Base-by-base conservation (phyloP, 768 basidiomycete genomes). In the Trametes sanguinea region DNA sequence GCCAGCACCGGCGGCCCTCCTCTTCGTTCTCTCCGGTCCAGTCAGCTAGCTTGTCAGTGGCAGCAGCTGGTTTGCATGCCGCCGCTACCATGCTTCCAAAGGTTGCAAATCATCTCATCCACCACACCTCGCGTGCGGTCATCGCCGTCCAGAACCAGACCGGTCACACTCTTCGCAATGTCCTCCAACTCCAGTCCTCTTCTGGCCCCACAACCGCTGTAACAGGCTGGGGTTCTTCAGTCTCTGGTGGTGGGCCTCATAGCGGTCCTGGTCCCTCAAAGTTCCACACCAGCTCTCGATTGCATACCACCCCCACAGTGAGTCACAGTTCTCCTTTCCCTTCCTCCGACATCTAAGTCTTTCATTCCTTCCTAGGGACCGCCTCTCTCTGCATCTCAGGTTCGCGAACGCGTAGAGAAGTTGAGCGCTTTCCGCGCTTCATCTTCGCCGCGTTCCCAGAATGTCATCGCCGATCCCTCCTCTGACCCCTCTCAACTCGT, bases 111-210 rank as follows among this genome's bases (percentile, higher is more conserved):
- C 85, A 88, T 53, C 79, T 94, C 54, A 76, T 94, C 37, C 84
- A 92, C 63, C 86, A 87, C 65, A 89, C 89, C 0, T 82, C 87
- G 13, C 87, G 91, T 69, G 90, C 88, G 14, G 91, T 86, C 50
- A 85, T 88, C 0, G 84, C 86, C 51, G 87, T 89, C 58, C 90
- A 92, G 67, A 85, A 86, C 63, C 89, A 89, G 72, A 81, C 81
- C 4, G 76, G 81, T 4, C 80, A 86, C 63, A 83, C 89, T 0
- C 78, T 92, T 72, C 79, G 90, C 61, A 93, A 89, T 81, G 92
- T 89, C 57, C 81, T 92, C 58, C 88, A 91, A 70, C 70, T 85
- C 16, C 86, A 86, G 75, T 78, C 83, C 1, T 78, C 82, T 2
- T 79, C 82, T 7, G 70, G 72, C 68, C 78, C 68, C 65, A 70